phyloP scores from a whole-genome alignment of 108 stramenopile species.

The Aurantiochytrium sp. region DNA sequence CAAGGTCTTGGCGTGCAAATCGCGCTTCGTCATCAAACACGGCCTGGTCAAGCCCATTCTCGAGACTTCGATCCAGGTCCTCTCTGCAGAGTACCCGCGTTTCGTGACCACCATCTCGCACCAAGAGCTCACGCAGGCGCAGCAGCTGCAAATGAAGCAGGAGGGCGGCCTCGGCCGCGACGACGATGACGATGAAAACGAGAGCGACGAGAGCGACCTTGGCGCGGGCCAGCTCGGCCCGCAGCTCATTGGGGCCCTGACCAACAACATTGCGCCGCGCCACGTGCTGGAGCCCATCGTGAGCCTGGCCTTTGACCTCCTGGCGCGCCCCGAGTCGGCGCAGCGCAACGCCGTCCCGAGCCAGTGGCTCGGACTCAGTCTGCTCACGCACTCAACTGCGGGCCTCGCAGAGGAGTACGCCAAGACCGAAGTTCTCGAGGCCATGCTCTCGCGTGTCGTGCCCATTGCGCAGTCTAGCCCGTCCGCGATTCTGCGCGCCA shows the following conservation, averaged over 20 bases:
- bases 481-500: not conserved
- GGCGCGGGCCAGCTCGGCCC: not conserved
- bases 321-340: not conserved
- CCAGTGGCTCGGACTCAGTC: not conserved
- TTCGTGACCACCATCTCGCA: not conserved
- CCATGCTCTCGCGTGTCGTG: not conserved
- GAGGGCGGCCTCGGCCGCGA: too few relatives aligned
- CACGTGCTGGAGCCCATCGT: not conserved
- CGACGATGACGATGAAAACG: not conserved
- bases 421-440: not conserved
- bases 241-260: not conserved
- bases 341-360: not conserved
- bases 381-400: not conserved
- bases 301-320: not conserved
- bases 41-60: not conserved
- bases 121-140: not conserved
- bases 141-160: not conserved
- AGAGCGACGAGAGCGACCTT: not conserved
- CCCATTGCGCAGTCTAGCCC: not conserved
- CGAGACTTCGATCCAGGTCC: not conserved
- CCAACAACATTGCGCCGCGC: not conserved
- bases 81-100: slow-evolving; percentile 7
- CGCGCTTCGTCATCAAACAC: slow-evolving; percentile 13
- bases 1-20: not conserved
- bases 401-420: not conserved